Base-by-base conservation (phyloP, 805 yeast genomes). In the Ogataea degrootiae region DNA sequence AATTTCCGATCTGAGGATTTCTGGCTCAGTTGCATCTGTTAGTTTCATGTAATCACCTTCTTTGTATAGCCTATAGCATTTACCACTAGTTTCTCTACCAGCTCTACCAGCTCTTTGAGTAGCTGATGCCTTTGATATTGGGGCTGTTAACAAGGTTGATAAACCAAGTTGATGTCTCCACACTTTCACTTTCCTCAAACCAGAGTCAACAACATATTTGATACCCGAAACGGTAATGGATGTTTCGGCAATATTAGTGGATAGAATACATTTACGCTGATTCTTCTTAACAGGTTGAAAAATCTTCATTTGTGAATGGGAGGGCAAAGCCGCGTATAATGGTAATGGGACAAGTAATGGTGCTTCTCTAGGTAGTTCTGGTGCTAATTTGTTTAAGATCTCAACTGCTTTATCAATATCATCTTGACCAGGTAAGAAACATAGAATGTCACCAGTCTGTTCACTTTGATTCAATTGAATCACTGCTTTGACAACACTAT, bases 181-280 rank as follows among this genome's bases (percentile, higher is more conserved):
- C 1, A 92, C 95, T 55, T 92, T 88, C 8, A 92, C 95, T 61
- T 94, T 94, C 48, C 97, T 76, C 42, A 92, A 71, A 0, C 99
- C 99, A 0, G 95, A 80, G 66, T 94, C 99, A 22, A 94, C 75
- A 8, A 94, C 98, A 60, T 87, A 94, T 55, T 88, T 79, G 16
- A 94, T 94, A 1, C 99, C 99, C 14, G 96, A 83, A 34, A 94
- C 94, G 4, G 99, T 94, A 51, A 94, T 83, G 31, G 99, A 94
- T 0, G 99, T 94, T 70, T 94, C 99, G 0, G 99, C 99, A 56
- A 94, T 90, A 63, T 94, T 94, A 1, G 99, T 94, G 7, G 98
- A 89, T 48, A 94, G 68, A 29, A 94, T 87, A 38, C 94, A 83
- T 63, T 94, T 94, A 54, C 99, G 77, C 59, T 79, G 79, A 57